These are phyloP conservation scores for Saccharomyces jurei DNA, from an alignment of 805 yeast species.

Conservation along the genomic window DNA sequence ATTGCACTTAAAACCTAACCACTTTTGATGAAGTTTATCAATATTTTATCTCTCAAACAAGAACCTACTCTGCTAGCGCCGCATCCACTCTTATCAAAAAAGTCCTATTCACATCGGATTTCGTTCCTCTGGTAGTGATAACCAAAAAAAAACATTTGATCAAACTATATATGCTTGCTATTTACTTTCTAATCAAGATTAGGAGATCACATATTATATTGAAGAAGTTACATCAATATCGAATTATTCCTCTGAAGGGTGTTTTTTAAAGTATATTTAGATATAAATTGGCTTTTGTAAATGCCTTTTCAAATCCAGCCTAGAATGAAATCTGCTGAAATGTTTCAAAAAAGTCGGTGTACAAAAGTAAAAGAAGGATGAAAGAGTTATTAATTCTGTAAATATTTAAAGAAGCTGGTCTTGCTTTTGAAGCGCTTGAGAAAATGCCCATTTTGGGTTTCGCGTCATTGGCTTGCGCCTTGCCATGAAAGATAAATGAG, in stretches of 20 bases:
- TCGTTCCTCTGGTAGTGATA: no score
- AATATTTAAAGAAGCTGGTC: background rate
- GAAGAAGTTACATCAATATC: no score
- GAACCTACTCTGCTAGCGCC: background rate
- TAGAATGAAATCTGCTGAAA: background rate
- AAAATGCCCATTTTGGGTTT: background rate
- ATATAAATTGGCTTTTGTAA: no score
- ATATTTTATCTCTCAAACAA: background rate
- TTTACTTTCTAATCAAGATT: no score
- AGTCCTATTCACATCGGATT: background rate
- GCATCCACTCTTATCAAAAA: background rate
- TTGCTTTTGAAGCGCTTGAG: background rate
- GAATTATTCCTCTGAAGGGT: background rate
- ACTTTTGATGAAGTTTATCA: background rate
- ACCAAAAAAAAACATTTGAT: no score
- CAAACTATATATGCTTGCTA: no score
- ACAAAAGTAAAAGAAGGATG: background rate
- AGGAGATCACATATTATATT: no score
- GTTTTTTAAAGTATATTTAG: no score
- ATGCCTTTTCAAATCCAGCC: background rate
- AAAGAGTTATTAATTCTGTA: background rate
- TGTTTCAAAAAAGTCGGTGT: background rate
- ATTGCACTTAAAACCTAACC: no score
- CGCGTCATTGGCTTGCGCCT: background rate
- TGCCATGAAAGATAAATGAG: background rate